phyloP scores from a whole-genome alignment of 2,329 filamentous ascomycete species.

The Aspergillus intermedius region DNA sequence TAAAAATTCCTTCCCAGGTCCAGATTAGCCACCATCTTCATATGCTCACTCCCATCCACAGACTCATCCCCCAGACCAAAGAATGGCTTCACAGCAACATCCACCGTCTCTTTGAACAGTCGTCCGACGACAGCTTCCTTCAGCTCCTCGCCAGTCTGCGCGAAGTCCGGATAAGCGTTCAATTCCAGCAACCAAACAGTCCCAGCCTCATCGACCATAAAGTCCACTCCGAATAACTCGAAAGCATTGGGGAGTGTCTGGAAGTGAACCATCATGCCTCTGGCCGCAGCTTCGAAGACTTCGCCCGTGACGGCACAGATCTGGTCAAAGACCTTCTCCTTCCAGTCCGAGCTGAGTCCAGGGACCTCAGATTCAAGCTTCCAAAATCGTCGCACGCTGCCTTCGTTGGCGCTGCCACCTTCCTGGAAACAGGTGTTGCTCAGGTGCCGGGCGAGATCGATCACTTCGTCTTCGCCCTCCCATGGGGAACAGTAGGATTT shows the following conservation, averaged over 20 bases:
- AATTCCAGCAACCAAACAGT: conserved; percentile 76
- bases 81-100: conserved; percentile 61
- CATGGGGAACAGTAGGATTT: conserved; percentile 62
- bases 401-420: conserved; percentile 47
- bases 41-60: conserved; percentile 17
- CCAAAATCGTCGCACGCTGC: conserved; percentile 71
- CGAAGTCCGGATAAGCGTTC: conserved; percentile 95
- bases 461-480: conserved; percentile 34
- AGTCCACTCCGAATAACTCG: conserved; percentile 88
- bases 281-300: conserved; percentile 77
- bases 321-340: conserved; percentile 61
- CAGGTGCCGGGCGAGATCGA: conserved; percentile 67
- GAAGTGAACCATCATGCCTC: conserved; percentile 83
- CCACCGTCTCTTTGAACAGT: conserved; percentile 69
- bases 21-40: conserved; percentile 37
- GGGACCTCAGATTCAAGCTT: conserved; percentile 46
- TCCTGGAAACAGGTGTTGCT: conserved; percentile 94
- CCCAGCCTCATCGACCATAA: conserved; percentile 64
- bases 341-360: conserved; percentile 38
- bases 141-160: conserved; percentile 75
- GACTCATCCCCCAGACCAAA: conserved; percentile 44
- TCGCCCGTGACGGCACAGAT: conserved; percentile 69
- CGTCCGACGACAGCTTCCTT: conserved; percentile 61
- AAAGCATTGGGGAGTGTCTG: conserved; percentile 83
- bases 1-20: conserved; percentile 32